Base-by-base conservation (phyloP, 2,329 filamentous ascomycete species). In the Claviceps fusiformis region DNA sequence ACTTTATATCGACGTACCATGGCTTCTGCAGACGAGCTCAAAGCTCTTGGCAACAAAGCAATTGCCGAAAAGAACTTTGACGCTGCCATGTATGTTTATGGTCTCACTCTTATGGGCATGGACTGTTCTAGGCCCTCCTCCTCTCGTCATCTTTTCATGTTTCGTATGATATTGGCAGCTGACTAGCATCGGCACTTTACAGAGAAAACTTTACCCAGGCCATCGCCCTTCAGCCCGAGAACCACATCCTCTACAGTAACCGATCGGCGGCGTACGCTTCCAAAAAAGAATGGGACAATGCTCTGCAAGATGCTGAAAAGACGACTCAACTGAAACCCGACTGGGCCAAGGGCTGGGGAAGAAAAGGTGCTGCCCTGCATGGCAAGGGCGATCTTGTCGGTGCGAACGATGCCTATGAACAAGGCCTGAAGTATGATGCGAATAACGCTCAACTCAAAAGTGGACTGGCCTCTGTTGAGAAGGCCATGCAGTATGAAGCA, bases 201-300 rank as follows among this genome's bases (percentile, higher is more conserved):
- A 96, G 92, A 70, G 86, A 91, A 63, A 93, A 96, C 68, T 98
- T 98, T 73, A 87, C 90, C 56, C 81, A 95, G 73, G 93, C 93
- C 53, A 96, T 98, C 67, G 86, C 83, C 55, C 73, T 95, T 65
- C 88, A 96, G 60, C 86, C 91, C 52, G 75, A 77, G 59, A 98
- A 98, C 72, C 93, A 98, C 72, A 92, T 98, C 62, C 86, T 98
- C 56, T 98, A 92, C 80, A 97, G 91, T 67, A 98, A 98, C 75
- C 85, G 93, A 63, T 97, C 93, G 35, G 93, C 82, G 56, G 83
- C 82, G 49, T 82, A 95, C 67, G 89, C 92, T 48, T 96, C 93
- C 54, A 87, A 95, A 72, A 89, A 85, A 70, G 83, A 97, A 57
- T 98, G 87, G 78, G 76, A 87, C 60, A 80, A 86, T 62, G 93